Conservation (phyloP, 108 stramenopile genomes). For the Nitzschia palea region DNA sequence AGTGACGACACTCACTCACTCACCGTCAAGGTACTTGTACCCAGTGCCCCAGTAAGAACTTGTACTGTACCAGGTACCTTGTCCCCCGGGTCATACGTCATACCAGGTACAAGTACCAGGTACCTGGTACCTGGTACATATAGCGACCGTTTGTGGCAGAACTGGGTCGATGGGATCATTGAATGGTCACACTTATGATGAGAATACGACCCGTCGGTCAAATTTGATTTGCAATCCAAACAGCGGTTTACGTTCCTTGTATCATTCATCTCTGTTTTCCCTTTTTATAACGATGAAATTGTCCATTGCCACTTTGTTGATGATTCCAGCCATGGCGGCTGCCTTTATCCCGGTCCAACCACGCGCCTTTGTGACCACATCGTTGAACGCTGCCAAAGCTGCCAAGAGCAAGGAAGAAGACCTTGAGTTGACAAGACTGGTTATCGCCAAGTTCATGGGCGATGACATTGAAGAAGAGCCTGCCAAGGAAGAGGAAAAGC, state of each 20-base stretch:
- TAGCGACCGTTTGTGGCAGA: no score
- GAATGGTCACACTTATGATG: no score
- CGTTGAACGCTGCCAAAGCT: conserved; percentile 10
- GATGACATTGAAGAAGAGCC: conserved; percentile 5
- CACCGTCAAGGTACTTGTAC: no score
- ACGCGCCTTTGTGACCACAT: conserved; percentile 2
- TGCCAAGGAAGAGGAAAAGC: conserved; percentile 5
- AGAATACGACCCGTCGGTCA: not conserved
- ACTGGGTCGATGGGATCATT: not conserved
- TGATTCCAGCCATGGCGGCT: conserved; percentile 29
- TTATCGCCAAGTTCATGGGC: conserved; percentile 6
- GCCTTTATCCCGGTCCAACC: conserved; percentile 34
- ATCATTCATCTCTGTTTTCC: not conserved
- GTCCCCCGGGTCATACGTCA: no score
- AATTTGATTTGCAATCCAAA: not conserved
- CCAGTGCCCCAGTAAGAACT: no score
- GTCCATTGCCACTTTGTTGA: conserved; percentile 22
- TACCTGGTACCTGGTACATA: no score
- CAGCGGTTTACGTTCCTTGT: not conserved
- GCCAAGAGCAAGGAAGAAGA: conserved; percentile 65
- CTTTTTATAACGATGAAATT: conserved; percentile 31
- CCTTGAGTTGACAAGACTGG: conserved; percentile 53
- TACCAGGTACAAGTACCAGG: no score
- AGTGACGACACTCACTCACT: no score
- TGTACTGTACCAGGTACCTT: no score